Evolutionary conservation across 2,329 filamentous ascomycete species (phyloP), one percentile per base, ranked within the genome.

Genomic region (Aspergillus versicolor): DNA sequence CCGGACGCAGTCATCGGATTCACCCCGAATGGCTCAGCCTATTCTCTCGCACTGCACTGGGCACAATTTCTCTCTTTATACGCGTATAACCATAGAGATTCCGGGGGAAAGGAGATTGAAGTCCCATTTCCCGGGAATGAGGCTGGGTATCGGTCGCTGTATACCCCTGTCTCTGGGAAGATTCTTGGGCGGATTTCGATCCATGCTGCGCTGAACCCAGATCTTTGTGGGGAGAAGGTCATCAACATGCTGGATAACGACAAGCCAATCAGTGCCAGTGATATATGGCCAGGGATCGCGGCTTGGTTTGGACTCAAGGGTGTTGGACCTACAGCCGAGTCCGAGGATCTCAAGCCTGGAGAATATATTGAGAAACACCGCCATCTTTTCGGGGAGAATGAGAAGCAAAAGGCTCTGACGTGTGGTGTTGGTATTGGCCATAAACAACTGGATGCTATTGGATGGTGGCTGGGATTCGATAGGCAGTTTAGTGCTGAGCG

Each of bases 391-490:
- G 34, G 47, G 2, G 56, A 67, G 6, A 49, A 56, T 9, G 72
- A 65, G 0, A 56, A 52, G 5, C 30, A 48, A 0, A 73, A 62
- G 45, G 75, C 68, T 3, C 22, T 63, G 3, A 58, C 43, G 3
- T 63, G 64, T 3, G 76, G 75, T 0, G 76, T 79, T 4, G 72
- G 75, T 0, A 67, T 63, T 6, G 77, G 77, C 0, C 65, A 67
- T 21, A 59, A 67, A 54, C 71, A 80, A 62, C 59, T 80, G 43
- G 72, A 81, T 62, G 70, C 74, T 57, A 68, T 80, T n/a, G 75
- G 79, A 24, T 74, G 72, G 66, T 75, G 78, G 77, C 66, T 82
- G 49, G 75, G 73, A 5, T 81, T 82, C 59, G 78, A 82, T 58
- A 71, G 79, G 22, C 76, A 81, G 50, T 65, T 82, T 61, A 79